phyloP scores from a whole-genome alignment of 2,329 filamentous ascomycete genomes.

The Fusarium sp. region DNA sequence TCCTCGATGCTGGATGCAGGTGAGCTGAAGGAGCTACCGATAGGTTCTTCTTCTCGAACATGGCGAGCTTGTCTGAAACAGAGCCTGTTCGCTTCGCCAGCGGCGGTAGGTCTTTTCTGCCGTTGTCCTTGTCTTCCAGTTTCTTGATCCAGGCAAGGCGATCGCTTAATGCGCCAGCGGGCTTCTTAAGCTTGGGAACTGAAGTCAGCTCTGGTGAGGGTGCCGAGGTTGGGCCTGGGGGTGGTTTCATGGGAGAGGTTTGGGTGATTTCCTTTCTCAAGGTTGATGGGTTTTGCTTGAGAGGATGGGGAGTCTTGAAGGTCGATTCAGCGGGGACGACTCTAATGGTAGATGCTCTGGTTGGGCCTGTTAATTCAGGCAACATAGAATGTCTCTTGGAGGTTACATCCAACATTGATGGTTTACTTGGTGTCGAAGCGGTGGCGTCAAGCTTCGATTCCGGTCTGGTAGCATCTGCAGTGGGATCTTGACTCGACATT shows the following conservation, averaged over 20 bases:
- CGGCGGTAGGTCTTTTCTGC: conserved; percentile 4
- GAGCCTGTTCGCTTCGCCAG: conserved; percentile 25
- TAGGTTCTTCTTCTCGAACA: conserved; percentile 29
- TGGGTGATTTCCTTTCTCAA: not conserved
- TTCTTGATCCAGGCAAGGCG: conserved; percentile 27
- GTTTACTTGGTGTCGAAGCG: conserved; percentile 12
- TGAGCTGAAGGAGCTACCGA: not conserved
- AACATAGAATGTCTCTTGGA: conserved; percentile 5
- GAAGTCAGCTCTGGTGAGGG: not conserved
- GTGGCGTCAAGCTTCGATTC: conserved; percentile 3
- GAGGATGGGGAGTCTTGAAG: not conserved
- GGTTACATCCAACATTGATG: conserved; percentile 9
- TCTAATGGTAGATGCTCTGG: not conserved
- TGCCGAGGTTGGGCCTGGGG: not conserved
- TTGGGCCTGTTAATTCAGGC: too few species aligned
- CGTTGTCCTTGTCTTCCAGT: conserved; percentile 18
- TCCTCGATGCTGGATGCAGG: conserved; percentile 2
- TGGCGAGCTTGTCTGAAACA: conserved; percentile 32
- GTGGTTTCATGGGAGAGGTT: not conserved
- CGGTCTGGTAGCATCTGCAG: not conserved
- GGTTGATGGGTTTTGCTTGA: not conserved
- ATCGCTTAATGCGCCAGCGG: conserved; percentile 14
- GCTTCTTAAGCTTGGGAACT: conserved; percentile 8
- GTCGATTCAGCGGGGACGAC: not conserved
- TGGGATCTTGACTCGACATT: conserved; percentile 4